Base-by-base conservation (phyloP, 768 basidiomycete genomes). In the Agrocybe chaxingu region DNA sequence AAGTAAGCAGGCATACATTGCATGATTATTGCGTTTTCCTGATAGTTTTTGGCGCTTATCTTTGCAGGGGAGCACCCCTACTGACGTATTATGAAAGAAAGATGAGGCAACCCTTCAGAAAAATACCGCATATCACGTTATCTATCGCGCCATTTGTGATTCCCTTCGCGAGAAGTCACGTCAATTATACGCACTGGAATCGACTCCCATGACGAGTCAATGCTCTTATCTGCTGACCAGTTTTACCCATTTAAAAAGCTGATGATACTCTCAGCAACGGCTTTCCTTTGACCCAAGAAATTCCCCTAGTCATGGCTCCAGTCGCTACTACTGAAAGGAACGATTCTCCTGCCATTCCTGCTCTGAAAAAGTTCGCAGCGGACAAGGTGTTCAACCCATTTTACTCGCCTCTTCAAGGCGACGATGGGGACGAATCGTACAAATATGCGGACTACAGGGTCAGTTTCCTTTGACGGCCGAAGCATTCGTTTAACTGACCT, bases 361-460 rank as follows among this genome's bases (percentile, higher is more conserved):
- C 49, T 30, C 49, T 52, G 43, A 44, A 45, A 29, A 58, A 62
- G 31, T 58, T 45, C 11, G 49, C 55, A 31, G 52, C 54, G 10
- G 51, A 58, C 41, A 63, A 69, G 48, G 52, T 75, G 33, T 68
- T 80, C 67, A 86, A 87, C 59, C 81, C 82, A 0, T 87, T 87
- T 66, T 86, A 88, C 56, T 85, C 83, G 3, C 86, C 87, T 37
- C 69, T 74, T 10, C 69, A 72, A 11, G 74, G 66, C 1, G 79
- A 82, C 38, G 74, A 76, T 37, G 75, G 68, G 0, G 77, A 86
- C 54, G 63, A 68, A 24, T 61, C 53, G 38, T 89, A 89, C 64
- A 54, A 75, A 53, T 79, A 73, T 58, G 74, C 79, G 12, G 67
- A 81, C 37, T 85, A 79, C 65, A 87, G 82, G 74, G 85, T 84